Base-by-base conservation (phyloP, 2,329 filamentous ascomycete species). In the Scortechinia acanthostroma region DNA sequence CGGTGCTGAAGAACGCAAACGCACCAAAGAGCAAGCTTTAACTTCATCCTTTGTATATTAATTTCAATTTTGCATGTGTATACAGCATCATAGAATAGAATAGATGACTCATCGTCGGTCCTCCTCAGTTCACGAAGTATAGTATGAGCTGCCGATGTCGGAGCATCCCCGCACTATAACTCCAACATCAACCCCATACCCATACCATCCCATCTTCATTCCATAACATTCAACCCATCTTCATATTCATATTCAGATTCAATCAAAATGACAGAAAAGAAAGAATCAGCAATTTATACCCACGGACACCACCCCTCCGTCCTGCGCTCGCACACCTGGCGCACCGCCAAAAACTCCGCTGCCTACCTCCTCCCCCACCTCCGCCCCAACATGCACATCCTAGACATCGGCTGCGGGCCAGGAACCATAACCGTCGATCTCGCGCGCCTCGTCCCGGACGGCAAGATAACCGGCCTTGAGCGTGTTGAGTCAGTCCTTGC, bases 1-100 rank as follows among this genome's bases (percentile, higher is more conserved):
- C 74, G 3, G 53, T 86, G 53, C 74, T 86, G 55, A 83, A 77
- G 72, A 77, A 73, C 53, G 72, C 79, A 49, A 69, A 74, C 50
- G 65, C 64, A 21, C 49, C 50, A 3, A 59, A 71, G 66, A 72
- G 70, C 50, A 77, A 74, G 61, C 56, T 77, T 54, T 77, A 58
- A 46, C 35, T 40, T 10, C 35, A 10, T 40, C 20, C 35, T 17
- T 40, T 40, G 35, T 17, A 40, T 19, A 40, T 40, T 40, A 10
- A 6, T 40, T 40, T 10, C n/a, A 30, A 30, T n/a, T n/a, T n/a
- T n/a, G n/a, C n/a, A n/a, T n/a, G n/a, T n/a, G n/a, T n/a, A n/a
- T n/a, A n/a, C n/a, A n/a, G n/a, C n/a, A n/a, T n/a, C n/a, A n/a
- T n/a, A n/a, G n/a, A n/a, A n/a, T n/a, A n/a, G n/a, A n/a, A n/a